These are phyloP conservation scores for Tylopilus sp. DNA, from an alignment of 1,284 basidiomycete genomes.

Conservation along the genomic window DNA sequence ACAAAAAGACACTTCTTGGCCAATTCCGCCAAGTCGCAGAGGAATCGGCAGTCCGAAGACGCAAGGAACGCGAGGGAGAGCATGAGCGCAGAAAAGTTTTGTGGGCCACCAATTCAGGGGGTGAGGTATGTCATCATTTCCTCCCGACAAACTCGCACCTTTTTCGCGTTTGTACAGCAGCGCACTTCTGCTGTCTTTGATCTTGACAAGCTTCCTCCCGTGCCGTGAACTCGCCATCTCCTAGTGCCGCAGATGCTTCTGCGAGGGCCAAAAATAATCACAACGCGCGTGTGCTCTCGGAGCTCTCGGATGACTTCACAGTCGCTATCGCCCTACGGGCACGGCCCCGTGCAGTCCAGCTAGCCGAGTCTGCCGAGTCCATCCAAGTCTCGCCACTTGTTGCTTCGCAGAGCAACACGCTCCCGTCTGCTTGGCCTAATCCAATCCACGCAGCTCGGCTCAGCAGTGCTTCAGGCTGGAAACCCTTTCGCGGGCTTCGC, in stretches of 20 bases:
- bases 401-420: no score
- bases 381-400: slow-evolving; percentile 72
- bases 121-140: slow-evolving; percentile 58
- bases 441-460: no score
- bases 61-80: slow-evolving; percentile 93
- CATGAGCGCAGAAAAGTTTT: slow-evolving; percentile 88
- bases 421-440: no score
- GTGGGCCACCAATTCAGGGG: slow-evolving; percentile 73
- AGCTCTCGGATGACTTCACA: slow-evolving; percentile 92
- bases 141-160: slow-evolving; percentile 19
- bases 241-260: slow-evolving; percentile 39
- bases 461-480: no score
- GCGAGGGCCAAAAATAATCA: slow-evolving; percentile 78
- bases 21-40: slow-evolving; percentile 95
- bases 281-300: slow-evolving; percentile 87
- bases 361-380: slow-evolving; percentile 86
- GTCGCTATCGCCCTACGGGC: slow-evolving; percentile 92
- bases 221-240: slow-evolving; percentile 40
- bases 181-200: slow-evolving; percentile 48
- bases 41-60: slow-evolving; percentile 85
- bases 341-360: slow-evolving; percentile 87
- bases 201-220: slow-evolving; percentile 51
- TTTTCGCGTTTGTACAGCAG: slow-evolving; percentile 39
- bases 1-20: slow-evolving; percentile 88
- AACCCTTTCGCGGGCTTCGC: no score